Evolutionary conservation across 2,329 filamentous ascomycete species (phyloP).

Genomic region (Sordariomycetes sp.): DNA sequence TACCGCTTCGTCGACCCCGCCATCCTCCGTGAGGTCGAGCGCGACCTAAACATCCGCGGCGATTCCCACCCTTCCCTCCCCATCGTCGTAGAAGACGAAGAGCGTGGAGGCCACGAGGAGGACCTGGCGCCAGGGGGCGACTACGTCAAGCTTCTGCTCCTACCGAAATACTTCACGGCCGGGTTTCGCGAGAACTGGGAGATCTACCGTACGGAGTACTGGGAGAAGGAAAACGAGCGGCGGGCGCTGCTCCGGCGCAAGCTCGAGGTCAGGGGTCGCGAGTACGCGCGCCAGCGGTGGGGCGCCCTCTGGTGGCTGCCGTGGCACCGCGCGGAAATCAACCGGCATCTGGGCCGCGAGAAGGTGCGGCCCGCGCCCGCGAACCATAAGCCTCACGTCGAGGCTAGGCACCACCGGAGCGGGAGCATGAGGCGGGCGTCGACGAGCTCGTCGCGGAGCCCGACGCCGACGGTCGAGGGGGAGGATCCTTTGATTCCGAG

Average conservation of each 20-base stretch:
- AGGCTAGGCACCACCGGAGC: slow-evolving; percentile 23
- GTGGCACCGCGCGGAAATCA: slow-evolving; percentile 33
- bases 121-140: slow-evolving; percentile 84
- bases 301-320: slow-evolving; percentile 82
- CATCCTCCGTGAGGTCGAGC: slow-evolving; percentile 45
- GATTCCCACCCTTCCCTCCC: slow-evolving; percentile 27
- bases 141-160: slow-evolving; percentile 76
- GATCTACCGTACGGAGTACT: slow-evolving; percentile 84
- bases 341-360: slow-evolving; percentile 8
- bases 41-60: slow-evolving; percentile 34
- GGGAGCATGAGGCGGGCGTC: slow-evolving; percentile 39
- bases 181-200: slow-evolving; percentile 97
- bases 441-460: slow-evolving; percentile 34
- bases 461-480: slow-evolving; percentile 33
- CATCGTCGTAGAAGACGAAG: slow-evolving; percentile 38
- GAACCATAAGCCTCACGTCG: background rate
- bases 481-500: slow-evolving; percentile 24
- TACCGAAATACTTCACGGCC: slow-evolving; percentile 89
- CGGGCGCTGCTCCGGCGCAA: slow-evolving; percentile 59
- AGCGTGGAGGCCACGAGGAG: slow-evolving; percentile 64
- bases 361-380: slow-evolving; percentile 15
- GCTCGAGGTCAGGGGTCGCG: slow-evolving; percentile 53
- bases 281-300: slow-evolving; percentile 53
- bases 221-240: slow-evolving; percentile 92
- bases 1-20: slow-evolving; percentile 66